Evolutionary conservation across 1,284 basidiomycete genomes (phyloP), one percentile per base, ranked within the genome.

Genomic region (Gymnopus androsaceus): DNA sequence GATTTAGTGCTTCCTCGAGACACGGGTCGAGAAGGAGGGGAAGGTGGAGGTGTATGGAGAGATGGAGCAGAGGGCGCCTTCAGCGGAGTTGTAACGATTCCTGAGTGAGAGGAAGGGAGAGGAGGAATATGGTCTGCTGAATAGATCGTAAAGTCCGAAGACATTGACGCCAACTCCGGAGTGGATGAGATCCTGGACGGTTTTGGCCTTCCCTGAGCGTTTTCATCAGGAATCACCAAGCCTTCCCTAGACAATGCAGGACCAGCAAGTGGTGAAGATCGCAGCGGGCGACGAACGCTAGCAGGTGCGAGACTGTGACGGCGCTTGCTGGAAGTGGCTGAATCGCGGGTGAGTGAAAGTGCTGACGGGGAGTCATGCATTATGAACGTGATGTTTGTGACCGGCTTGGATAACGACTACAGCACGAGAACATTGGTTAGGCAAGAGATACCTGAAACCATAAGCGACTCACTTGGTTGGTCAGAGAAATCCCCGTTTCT

Each of bases 181-280:
- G 36, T 58, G 17, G 58, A 61, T 12, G 46, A 45, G 45, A 56
- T 57, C 31, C 50, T 56, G 37, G 51, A 57, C 38, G 59, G 57
- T 21, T 54, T 58, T 3, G 52, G 23, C 34, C 36, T 55, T 21
- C 31, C 31, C 14, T 44, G 23, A n/a, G 12, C n/a, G 21, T 41
- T 53, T 21, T 47, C 51, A 31, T 51, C 41, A 5, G 44, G 33
- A 42, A 47, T 49, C n/a, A 45, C 23, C 21, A 36, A 28, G 9
- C 45, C 57, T 28, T 46, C 40, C 15, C 51, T 57, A 11, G 59
- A 60, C 5, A 57, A 23, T 1, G 59, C 50, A 7, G 59, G 59
- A 2, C 59, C 59, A 8, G 56, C 47, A 30, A 60, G 56, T 14
- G 59, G 59, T 27, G 59, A 60, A n/a, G 59, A 57, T 12, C 59